These are phyloP conservation scores for Aspergillus nidulans DNA, from an alignment of 495 filamentous ascomycete species.

Conservation along the genomic window DNA sequence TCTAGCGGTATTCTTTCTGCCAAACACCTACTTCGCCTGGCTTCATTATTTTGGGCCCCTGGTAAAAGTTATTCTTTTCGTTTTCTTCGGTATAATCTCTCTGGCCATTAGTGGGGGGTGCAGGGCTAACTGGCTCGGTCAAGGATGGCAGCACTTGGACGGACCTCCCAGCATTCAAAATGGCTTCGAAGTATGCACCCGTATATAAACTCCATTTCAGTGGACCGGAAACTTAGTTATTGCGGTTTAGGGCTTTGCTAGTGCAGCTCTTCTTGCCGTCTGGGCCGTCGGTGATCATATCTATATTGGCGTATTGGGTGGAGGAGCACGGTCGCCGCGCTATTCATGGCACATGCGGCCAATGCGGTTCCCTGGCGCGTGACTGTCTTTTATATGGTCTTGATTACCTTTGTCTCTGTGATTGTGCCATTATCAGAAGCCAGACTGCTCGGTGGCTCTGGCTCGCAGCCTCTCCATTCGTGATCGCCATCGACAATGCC, in stretches of 20 bases:
- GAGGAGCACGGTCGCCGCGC: slow-evolving; percentile 25
- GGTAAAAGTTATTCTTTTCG: slow-evolving; percentile 9
- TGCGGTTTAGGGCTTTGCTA: slow-evolving; percentile 26
- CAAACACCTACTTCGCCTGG: slow-evolving; percentile 10
- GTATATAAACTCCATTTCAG: not conserved
- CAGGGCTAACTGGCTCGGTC: slow-evolving; percentile 15
- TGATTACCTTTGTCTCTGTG: slow-evolving; percentile 3
- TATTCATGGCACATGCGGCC: slow-evolving; percentile 26
- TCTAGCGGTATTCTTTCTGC: slow-evolving; percentile 8
- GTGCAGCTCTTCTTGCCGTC: slow-evolving; percentile 23
- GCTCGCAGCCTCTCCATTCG: slow-evolving; percentile 12
- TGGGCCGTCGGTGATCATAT: slow-evolving; percentile 27
- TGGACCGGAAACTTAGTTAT: not conserved
- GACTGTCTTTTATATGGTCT: slow-evolving; percentile 8
- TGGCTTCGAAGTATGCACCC: slow-evolving; percentile 18
- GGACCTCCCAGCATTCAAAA: slow-evolving; percentile 24
- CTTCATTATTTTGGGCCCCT: slow-evolving; percentile 7
- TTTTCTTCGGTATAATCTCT: slow-evolving; percentile 8
- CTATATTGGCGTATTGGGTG: slow-evolving; percentile 23
- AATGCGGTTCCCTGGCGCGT: slow-evolving; percentile 27
- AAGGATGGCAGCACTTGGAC: slow-evolving; percentile 25
- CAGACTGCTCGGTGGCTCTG: slow-evolving; percentile 7
- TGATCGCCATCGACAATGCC: slow-evolving; percentile 8
- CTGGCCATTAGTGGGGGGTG: slow-evolving; percentile 8
- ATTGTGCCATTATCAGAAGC: slow-evolving; percentile 6